A percentile compares a stretch with the other conserved stretches of the same genome.
These are phyloP conservation scores for Actinidia arguta DNA, from an alignment of 179 eudicot genomes.

Conservation along the genomic window DNA sequence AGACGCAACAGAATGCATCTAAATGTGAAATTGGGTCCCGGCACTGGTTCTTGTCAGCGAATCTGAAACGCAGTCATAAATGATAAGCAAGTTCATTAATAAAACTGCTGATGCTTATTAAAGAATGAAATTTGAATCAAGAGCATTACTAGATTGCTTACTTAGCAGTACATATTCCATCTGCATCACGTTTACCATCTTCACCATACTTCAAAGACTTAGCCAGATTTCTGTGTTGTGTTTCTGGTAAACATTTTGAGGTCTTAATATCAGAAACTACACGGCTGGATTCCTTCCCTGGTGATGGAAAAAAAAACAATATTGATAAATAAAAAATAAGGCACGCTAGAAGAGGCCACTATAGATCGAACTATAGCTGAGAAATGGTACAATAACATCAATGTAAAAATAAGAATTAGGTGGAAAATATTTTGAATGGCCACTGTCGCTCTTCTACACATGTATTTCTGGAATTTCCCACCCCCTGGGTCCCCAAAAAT, in stretches of 20 bases:
- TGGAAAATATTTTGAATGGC: not conserved
- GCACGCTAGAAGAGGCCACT: not conserved
- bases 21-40: conserved; percentile 23
- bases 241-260: conserved; percentile 11
- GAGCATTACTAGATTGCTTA: conserved; percentile 20
- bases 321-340: not conserved
- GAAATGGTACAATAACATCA: not conserved
- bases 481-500: not conserved
- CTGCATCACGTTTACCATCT: conserved; percentile 15
- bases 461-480: not conserved
- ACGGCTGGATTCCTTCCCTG: conserved; percentile 31
- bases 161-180: conserved; percentile 17
- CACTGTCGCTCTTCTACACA: not conserved
- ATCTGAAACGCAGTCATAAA: conserved; percentile 33
- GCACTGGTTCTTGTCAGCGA: conserved; percentile 21
- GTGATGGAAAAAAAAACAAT: not conserved
- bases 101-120: not conserved
- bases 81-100: not conserved
- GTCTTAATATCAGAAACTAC: conserved; percentile 10
- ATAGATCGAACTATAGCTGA: not conserved
- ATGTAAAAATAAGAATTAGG: not conserved
- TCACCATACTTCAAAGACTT: conserved; percentile 9
- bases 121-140: not conserved
- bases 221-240: conserved; percentile 18
- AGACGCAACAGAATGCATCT: conserved; percentile 58